Conservation (phyloP, 495 filamentous ascomycete species). For the Cenococcum geophilum region DNA sequence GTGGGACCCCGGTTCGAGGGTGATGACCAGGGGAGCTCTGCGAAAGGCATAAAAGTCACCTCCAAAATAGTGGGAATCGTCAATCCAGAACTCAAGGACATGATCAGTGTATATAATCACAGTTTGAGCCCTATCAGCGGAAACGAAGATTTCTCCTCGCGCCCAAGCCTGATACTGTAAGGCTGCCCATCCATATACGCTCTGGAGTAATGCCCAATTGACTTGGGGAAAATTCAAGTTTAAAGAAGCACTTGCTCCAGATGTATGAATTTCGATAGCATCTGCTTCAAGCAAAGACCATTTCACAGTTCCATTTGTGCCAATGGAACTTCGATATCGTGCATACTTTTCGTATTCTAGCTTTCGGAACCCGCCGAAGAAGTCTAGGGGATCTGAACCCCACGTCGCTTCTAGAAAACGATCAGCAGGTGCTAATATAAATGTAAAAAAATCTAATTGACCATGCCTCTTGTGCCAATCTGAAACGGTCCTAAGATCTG, state of each 20-base stretch:
- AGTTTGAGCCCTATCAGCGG: slow-evolving; percentile 24
- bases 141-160: slow-evolving; percentile 45
- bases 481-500: slow-evolving; percentile 55
- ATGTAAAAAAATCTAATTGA: background rate
- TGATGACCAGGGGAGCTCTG: slow-evolving; percentile 46
- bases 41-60: slow-evolving; percentile 53
- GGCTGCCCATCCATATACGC: slow-evolving; percentile 55
- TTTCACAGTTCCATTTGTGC: slow-evolving; percentile 44
- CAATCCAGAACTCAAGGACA: slow-evolving; percentile 49
- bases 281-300: slow-evolving; percentile 41
- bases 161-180: slow-evolving; percentile 57
- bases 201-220: slow-evolving; percentile 48
- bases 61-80: slow-evolving; percentile 48
- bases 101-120: slow-evolving; percentile 43
- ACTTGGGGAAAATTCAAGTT: slow-evolving; percentile 45
- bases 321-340: slow-evolving; percentile 46
- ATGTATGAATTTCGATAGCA: slow-evolving; percentile 15
- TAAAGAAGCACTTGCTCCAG: slow-evolving; percentile 36
- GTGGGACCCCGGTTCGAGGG: slow-evolving; percentile 47
- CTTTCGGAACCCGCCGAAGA: slow-evolving; percentile 47
- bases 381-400: slow-evolving; percentile 55
- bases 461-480: slow-evolving; percentile 54
- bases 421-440: slow-evolving; percentile 7
- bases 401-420: slow-evolving; percentile 48
- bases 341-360: slow-evolving; percentile 40